Percentiles rank a stretch among this genome's conserved stretches.
Conservation (phyloP, 208 protist genomes). For the Crithidia brevicula region DNA sequence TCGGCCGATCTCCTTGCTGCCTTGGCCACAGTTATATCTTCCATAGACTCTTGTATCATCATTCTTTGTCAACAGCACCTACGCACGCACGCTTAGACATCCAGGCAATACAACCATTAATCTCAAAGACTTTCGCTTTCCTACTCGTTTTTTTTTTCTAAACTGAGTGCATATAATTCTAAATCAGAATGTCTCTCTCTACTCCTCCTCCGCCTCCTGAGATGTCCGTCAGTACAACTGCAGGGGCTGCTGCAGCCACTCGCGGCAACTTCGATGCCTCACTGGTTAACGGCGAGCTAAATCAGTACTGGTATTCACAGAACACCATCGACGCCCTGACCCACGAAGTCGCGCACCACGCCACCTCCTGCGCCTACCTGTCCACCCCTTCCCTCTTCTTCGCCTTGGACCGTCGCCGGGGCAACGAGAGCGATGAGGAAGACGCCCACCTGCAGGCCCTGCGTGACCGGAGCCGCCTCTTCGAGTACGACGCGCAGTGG, state of each 20-base stretch:
- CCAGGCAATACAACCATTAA: no score
- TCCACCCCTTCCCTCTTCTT: conserved; percentile 94
- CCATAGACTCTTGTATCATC: no score
- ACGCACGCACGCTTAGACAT: no score
- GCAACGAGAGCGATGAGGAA: conserved; percentile 28
- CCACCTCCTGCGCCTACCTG: conserved; percentile 82
- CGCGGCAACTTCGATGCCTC: conserved; percentile 25
- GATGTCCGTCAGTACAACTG: background rate
- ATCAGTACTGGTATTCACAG: conserved; percentile 96
- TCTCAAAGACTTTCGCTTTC: no score
- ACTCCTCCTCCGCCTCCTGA: no score
- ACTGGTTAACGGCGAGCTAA: conserved; percentile 71
- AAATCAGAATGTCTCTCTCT: no score
- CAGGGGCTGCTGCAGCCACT: no score
- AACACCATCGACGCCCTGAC: conserved; percentile 74
- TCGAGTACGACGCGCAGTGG: conserved; percentile 92
- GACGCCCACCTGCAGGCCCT: conserved; percentile 30
- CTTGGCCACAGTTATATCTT: no score
- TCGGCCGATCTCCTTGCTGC: no score
- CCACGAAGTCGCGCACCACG: conserved; percentile 71
- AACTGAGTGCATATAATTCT: no score
- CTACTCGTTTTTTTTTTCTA: no score
- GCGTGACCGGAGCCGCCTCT: conserved; percentile 57
- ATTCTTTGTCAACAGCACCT: no score
- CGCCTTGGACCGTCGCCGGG: conserved; percentile 50